Evolutionary conservation across 345 rosid genomes (phyloP), one percentile per base, ranked within the genome.

Genomic region (Hibiscus tridactylites): DNA sequence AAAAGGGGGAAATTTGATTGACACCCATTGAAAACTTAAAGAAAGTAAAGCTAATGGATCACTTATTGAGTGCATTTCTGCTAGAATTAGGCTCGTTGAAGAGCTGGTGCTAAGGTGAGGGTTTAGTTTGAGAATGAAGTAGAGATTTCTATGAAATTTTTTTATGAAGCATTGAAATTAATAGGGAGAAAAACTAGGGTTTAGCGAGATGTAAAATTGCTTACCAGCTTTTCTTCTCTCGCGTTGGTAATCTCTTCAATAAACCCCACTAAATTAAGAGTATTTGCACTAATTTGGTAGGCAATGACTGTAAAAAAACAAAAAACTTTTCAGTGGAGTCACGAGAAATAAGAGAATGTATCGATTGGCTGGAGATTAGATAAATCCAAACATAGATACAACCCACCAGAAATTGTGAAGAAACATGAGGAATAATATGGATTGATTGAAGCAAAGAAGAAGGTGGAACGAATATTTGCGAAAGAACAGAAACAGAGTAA

Each of bases 131-230:
- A 86, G 78, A 3, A 75, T 75, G 73, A 75, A 81, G 44, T 73
- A 64, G 50, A 83, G 77, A 72, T 73, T 74, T 79, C 79, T 80
- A 33, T 82, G 71, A 79, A 61, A 70, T 7, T 76, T 81, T 83
- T 17, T 28, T 58, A 47, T 9, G 57, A 66, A 66, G 39, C 70
- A 66, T 66, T 47, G 57, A 26, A 66, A 47, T 26, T 15, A 26
- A 15, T 28, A 28, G 70, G 39, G 57, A 19, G 7, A 26, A 46
- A 46, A 47, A 46, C 28, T 21, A 42, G 54, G 35, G 19, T 65
- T 65, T 47, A 9, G 57, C 49, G 3, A 47, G 57, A 47, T 13
- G 13, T 13, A 66, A 39, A 47, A 66, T 13, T 13, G 42, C 70
- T 47, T 66, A 66, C 70, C 70, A 3, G 39, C 7, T 15, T 9